Base-by-base conservation (phyloP, 2,329 filamentous ascomycete species). In the Pseudopyrenochaeta lycopersici region DNA sequence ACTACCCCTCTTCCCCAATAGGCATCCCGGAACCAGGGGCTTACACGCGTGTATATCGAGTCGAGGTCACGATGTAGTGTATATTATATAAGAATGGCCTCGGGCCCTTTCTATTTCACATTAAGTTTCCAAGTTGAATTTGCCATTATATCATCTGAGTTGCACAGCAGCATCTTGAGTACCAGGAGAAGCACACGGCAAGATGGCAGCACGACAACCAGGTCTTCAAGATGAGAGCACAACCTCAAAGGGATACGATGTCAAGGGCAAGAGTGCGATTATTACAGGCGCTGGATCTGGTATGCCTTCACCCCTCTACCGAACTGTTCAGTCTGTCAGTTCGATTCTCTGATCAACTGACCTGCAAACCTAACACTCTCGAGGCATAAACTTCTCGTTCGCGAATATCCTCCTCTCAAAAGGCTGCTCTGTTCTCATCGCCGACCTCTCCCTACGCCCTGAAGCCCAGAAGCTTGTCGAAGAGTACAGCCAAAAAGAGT, bases 301-400 rank as follows among this genome's bases (percentile, higher is more conserved):
- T 71, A 59, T 30, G 46, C 58, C 23, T 15, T 4, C 27, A 7
- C 4, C 12, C 18, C 11, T 7, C 14, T 18, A 11, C 11, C 5
- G 27, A 11, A 4, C 11, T 32, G 15, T 36, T 14, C 14, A 11
- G 21, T 39, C 56, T 30, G n/a, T 12, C 14, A n/a, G 30, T 46
- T 31, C 12, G n/a, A n/a, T n/a, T n/a, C n/a, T n/a, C n/a, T n/a
- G n/a, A n/a, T n/a, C 23, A 27, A 27, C 23, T 27, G 9, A 4
- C 4, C 4, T 9, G 23, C 23, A 27, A 27, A 9, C 43, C 43
- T 45, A 7, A 2, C 27, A 15, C 15, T 17, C 9, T 21, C 7
- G 54, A 82, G 80, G 80, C 14, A 82, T 82, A 59, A 80, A 79
- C 60, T 73, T 76, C 57, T 74, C 62, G 58, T 82, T 83, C 60